These are phyloP conservation scores for Solanum clarkiae DNA, from an alignment of 257 asterid species.

Conservation along the genomic window DNA sequence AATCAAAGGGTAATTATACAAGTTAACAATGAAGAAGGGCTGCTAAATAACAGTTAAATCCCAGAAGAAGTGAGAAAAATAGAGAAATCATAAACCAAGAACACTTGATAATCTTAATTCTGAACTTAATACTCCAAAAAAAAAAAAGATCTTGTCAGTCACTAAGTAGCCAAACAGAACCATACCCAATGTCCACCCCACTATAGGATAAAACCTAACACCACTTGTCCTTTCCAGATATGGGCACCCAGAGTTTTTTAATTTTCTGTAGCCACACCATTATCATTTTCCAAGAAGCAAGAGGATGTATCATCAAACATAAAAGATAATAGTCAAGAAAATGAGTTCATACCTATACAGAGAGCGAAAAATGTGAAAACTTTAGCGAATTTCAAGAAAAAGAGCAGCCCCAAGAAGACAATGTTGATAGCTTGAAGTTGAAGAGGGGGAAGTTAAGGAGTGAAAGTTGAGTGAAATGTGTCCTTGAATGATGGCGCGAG, in stretches of 20 bases:
- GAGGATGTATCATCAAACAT: not conserved
- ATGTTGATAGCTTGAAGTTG: not conserved
- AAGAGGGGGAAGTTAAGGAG: not conserved
- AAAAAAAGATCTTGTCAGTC: not conserved
- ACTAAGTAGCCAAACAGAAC: not conserved
- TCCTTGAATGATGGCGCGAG: slow-evolving; percentile 30
- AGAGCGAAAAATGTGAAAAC: not conserved
- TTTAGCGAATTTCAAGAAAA: slow-evolving; percentile 8
- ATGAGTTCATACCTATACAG: not conserved
- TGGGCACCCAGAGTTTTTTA: not conserved
- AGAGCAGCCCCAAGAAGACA: slow-evolving; percentile 12
- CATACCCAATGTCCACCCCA: not conserved
- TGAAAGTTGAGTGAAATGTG: not conserved
- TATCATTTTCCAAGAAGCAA: not conserved
- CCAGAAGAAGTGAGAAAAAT: not conserved
- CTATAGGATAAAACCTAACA: not conserved
- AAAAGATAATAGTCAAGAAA: not conserved
- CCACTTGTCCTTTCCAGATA: not conserved
- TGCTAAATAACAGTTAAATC: not conserved
- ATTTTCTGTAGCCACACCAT: not conserved
- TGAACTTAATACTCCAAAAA: not conserved
- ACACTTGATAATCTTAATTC: not conserved
- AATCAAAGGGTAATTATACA: not conserved
- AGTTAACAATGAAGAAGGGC: not conserved
- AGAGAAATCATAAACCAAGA: not conserved